Base-by-base conservation (phyloP, 352 stramenopile genomes). In the Phytophthora sp. region DNA sequence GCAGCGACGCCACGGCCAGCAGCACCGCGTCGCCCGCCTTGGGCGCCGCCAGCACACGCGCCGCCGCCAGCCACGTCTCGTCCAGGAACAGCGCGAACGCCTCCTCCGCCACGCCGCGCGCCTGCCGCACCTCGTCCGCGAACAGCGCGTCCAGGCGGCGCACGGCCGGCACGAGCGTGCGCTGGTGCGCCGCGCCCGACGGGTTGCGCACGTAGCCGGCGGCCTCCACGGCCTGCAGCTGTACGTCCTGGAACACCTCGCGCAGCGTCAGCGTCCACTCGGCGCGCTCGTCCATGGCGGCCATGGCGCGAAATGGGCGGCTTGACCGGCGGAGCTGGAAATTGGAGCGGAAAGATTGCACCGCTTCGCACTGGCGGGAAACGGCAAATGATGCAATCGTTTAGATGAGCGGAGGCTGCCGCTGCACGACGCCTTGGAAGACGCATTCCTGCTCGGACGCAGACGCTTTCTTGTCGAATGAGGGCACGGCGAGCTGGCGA, bases 191-290 rank as follows among this genome's bases (percentile, higher is more conserved):
- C 3, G 34, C 35, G 24, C 54, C 67, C 39, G 62, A 52, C 20
- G 50, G 48, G 37, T 80, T 54, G 44, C 66, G 74, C 39, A 80
- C 39, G 55, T 83, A 80, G 21, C 63, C 56, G 28, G 69, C 78
- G 44, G 67, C 64, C 49, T 91, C 82, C 26, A 89, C 72, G 1
- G 82, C 79, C 50, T 88, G 75, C 24, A 81, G 57, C 71, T 89
- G 82, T 37, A 82, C 82, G 63, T 89, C 79, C 55, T 88, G 77
- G 63, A 89, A 84, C 23, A 89, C 64, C 54, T 91, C 70, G 3
- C 79, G 79, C 63, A 91, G 50, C 37, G 72, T 64, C 35, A 75
- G 52, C 21, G 74, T 76, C 82, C 82, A 91, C 45, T 90, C 81
- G n/a, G 69, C 74, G 31, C 43, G 38, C 9, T 72, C 66, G 15